Evolutionary conservation across 2,329 filamentous ascomycete species (phyloP).

Genomic region (Fusarium napiforme): DNA sequence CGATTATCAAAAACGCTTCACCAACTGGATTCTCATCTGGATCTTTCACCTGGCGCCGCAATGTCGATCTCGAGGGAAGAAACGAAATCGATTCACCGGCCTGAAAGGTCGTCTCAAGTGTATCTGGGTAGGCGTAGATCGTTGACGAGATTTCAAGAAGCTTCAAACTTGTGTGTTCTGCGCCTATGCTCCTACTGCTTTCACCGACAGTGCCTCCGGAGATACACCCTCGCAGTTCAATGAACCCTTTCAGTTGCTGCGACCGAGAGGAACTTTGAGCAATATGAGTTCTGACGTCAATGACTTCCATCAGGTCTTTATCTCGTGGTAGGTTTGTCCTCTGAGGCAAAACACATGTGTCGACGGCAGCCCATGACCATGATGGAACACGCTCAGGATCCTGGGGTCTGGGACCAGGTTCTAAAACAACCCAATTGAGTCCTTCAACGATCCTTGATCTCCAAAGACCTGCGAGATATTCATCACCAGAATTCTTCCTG

Average conservation of each 20-base stretch:
- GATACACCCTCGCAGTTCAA: background rate
- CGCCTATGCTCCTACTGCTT: background rate
- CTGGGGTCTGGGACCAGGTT: background rate
- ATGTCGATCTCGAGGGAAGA: background rate
- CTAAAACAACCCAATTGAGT: background rate
- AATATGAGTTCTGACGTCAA: background rate
- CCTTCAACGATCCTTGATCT: background rate
- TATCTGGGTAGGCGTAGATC: background rate
- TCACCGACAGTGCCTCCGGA: background rate
- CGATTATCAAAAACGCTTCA: background rate
- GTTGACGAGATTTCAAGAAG: background rate
- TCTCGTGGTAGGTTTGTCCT: background rate
- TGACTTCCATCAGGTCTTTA: background rate
- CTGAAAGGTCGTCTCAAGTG: background rate
- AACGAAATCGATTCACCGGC: background rate
- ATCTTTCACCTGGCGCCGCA: background rate
- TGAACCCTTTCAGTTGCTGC: background rate
- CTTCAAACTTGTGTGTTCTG: fast-evolving
- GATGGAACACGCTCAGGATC: background rate
- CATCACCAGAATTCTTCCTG: background rate
- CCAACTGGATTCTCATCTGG: background rate
- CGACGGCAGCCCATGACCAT: background rate
- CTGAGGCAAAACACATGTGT: background rate
- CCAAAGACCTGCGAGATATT: background rate
- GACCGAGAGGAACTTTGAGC: background rate